Conservation (phyloP, 192 early-diverging fungal species). For the Spizellomyces sp. region DNA sequence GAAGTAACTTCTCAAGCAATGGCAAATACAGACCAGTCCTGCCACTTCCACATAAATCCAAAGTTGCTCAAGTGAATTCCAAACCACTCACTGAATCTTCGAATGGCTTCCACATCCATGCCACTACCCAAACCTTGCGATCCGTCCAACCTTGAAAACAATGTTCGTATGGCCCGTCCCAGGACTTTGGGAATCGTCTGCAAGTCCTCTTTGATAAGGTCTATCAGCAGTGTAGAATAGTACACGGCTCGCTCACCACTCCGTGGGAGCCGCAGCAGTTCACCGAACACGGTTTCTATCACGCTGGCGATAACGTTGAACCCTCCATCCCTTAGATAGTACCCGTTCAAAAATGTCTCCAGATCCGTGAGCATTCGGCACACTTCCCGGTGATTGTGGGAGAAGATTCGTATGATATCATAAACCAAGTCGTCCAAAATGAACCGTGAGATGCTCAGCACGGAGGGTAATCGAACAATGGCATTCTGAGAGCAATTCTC, state of each 20-base stretch:
- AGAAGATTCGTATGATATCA: constrained; percentile 82
- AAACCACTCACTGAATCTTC: constrained; percentile 87
- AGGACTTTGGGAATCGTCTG: constrained; percentile 63
- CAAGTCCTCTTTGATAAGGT: constrained; percentile 68
- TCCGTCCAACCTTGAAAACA: constrained; percentile 66
- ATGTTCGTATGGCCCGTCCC: constrained; percentile 62
- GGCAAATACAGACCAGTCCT: constrained; percentile 63
- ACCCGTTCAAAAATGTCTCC: constrained; percentile 31
- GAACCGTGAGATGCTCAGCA: constrained; percentile 53
- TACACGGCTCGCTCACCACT: constrained; percentile 54
- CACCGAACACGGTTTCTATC: constrained; percentile 59
- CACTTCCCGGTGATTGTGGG: constrained; percentile 93
- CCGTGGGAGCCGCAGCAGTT: constrained; percentile 61
- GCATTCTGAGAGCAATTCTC: constrained; percentile 16
- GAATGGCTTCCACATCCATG: constrained; percentile 85
- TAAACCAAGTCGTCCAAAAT: constrained; percentile 79
- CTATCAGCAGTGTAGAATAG: constrained; percentile 72
- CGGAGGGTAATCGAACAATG: constrained; percentile 42
- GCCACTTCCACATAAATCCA: constrained; percentile 88
- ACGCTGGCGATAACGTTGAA: constrained; percentile 54
- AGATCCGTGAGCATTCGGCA: constrained; percentile 69
- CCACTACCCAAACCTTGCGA: constrained; percentile 31
- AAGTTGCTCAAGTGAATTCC: constrained; percentile 93
- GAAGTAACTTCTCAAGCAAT: neutral
- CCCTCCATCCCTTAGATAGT: constrained; percentile 42